A percentile compares a stretch with the other conserved stretches of the same genome.
Evolutionary conservation across 169 alveolate genomes (phyloP).

Genomic region (Eimeria praecox): DNA sequence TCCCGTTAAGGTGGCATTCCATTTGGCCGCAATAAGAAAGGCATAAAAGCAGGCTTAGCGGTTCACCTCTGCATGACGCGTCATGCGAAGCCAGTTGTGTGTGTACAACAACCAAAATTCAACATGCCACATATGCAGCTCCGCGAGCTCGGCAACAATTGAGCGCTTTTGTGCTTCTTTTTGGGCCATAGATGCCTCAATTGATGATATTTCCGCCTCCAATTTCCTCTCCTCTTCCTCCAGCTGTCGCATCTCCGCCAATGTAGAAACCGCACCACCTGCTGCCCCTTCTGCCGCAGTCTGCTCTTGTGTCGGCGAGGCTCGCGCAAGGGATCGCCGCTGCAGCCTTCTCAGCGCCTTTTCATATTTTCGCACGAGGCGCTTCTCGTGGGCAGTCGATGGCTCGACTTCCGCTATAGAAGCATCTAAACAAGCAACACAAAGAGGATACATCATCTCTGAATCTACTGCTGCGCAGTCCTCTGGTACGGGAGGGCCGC

Average conservation of each 20-base stretch:
- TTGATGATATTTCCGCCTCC: constrained; percentile 22
- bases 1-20: neutral
- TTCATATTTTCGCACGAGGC: constrained; percentile 46
- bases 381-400: constrained; percentile 21
- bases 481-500: neutral
- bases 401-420: constrained; percentile 48
- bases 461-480: constrained; percentile 11
- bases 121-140: constrained; percentile 55
- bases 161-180: constrained; percentile 12
- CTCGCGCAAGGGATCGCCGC: neutral
- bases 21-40: neutral
- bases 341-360: constrained; percentile 28
- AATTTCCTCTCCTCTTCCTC: constrained; percentile 72
- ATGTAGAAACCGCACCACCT: neutral
- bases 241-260: constrained; percentile 31
- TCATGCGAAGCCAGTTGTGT: constrained; percentile 25
- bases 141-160: constrained; percentile 41
- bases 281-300: neutral
- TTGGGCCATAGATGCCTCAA: constrained; percentile 10
- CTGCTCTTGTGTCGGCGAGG: neutral
- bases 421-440: constrained; percentile 36
- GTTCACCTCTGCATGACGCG: constrained; percentile 78
- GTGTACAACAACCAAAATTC: constrained; percentile 69
- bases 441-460: constrained; percentile 48
- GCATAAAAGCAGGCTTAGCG: neutral